Percentiles rank a stretch among this genome's conserved stretches.
phyloP scores from a whole-genome alignment of 2,329 filamentous ascomycete genomes.

The Trichophyton rubrum region DNA sequence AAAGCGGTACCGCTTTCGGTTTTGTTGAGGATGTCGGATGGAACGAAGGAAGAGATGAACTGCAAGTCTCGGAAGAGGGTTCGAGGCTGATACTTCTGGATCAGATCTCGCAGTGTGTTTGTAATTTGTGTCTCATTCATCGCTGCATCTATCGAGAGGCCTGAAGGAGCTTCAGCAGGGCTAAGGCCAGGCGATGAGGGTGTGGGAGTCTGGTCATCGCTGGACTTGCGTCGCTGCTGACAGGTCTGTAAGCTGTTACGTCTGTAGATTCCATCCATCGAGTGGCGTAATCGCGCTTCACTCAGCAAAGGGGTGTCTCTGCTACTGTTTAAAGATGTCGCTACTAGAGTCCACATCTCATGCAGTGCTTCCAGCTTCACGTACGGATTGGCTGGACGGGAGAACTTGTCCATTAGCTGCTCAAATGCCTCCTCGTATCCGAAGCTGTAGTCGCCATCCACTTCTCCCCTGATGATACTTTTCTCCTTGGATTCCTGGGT shows the following conservation, averaged over 20 bases:
- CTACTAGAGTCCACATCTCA: constrained; percentile 70
- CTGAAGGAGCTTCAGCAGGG: constrained; percentile 18
- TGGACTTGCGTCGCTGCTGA: constrained; percentile 4
- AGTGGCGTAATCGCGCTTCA: constrained; percentile 18
- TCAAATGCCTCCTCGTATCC: constrained; percentile 71
- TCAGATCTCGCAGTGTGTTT: constrained; percentile 53
- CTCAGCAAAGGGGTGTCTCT: constrained; percentile 15
- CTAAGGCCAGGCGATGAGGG: constrained; percentile 13
- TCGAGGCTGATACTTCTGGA: constrained; percentile 60
- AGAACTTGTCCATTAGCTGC: constrained; percentile 71
- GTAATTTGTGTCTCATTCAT: constrained; percentile 52
- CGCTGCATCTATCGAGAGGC: constrained; percentile 31
- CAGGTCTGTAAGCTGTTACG: constrained; percentile 13
- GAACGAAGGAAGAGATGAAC: constrained; percentile 52
- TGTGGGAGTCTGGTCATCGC: constrained; percentile 8
- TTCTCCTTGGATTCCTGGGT: neutral
- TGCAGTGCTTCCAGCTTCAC: constrained; percentile 71
- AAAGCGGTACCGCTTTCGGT: constrained; percentile 62
- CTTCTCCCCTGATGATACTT: neutral
- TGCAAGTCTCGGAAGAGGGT: constrained; percentile 73
- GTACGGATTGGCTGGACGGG: constrained; percentile 76
- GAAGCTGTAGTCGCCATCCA: constrained; percentile 37
- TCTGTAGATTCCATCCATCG: constrained; percentile 23
- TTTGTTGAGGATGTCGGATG: constrained; percentile 45
- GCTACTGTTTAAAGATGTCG: constrained; percentile 48